These are phyloP conservation scores for Bryoerythrophyllum caledonicum DNA, from an alignment of 225 moss, liverwort and hornwort genomes.

Conservation along the genomic window DNA sequence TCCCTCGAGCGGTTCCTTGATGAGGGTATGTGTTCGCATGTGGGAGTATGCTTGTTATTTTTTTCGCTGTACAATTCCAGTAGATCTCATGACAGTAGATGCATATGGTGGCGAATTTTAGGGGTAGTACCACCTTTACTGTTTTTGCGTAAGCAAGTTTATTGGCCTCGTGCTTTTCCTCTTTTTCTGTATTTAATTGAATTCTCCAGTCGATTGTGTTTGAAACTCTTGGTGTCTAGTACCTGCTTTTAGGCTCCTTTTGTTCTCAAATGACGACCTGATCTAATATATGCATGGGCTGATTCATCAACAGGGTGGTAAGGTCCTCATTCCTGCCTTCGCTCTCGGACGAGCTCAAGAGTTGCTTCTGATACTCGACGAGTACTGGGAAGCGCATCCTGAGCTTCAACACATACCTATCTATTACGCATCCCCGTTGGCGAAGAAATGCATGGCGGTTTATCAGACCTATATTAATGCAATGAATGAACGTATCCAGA, in stretches of 20 bases:
- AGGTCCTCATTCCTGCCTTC: conserved; percentile 93
- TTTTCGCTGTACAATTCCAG: not conserved
- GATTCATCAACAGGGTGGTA: conserved; percentile 60
- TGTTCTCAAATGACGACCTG: not conserved
- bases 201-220: not conserved
- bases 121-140: not conserved
- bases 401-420: conserved; percentile 92
- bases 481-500: conserved; percentile 93
- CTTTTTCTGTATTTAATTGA: not conserved
- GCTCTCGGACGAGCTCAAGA: conserved; percentile 96
- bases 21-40: not conserved
- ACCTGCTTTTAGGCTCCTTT: not conserved
- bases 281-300: conserved; percentile 1
- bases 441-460: conserved; percentile 95
- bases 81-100: not conserved
- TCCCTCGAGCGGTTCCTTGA: not conserved
- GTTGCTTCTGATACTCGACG: conserved; percentile 87
- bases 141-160: not conserved
- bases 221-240: conserved; percentile 8
- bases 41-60: conserved; percentile 8
- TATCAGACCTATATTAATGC: conserved; percentile 98
- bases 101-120: not conserved
- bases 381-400: conserved; percentile 97
- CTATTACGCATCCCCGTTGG: conserved; percentile 91
- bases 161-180: not conserved